Base-by-base conservation (phyloP, 345 rosid species). In the Pelargonium nanum region DNA sequence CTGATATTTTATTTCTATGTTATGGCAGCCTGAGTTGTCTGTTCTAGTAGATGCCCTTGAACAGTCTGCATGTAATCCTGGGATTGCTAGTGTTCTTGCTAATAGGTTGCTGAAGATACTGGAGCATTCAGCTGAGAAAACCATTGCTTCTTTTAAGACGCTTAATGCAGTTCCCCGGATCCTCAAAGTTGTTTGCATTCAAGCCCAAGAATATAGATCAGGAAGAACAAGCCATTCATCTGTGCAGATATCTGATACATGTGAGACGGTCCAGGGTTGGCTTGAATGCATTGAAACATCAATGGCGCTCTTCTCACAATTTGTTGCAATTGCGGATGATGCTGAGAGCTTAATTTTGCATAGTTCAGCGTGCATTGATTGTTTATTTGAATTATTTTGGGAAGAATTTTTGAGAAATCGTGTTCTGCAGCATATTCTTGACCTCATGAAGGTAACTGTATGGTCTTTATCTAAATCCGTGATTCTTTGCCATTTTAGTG, bases 301-400 rank as follows among this genome's bases (percentile, higher is more conserved):
- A 68, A 65, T 88, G 79, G 63, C 60, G 72, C 68, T 88, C 60
- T 88, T 88, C 56, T 58, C 71, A 13, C 86, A 81, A 68, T 88
- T 86, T 79, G 74, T 81, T 52, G 79, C 78, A 1, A 58, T 75
- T 32, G 73, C 83, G 32, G 84, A 80, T 74, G 89, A 82, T 59
- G 90, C 87, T 53, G 81, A 71, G 66, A 60, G 60, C 73, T 71
- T 76, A 66, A 73, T 88, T 74, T 80, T 91, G 82, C 77, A 61
- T 68, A 81, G 81, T 68, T 68, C 74, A 6, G 70, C 74, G 34
- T 82, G 90, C 30, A 73, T 91, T 65, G 95, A 91, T 71, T 86
- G 79, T 72, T 76, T 91, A 59, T 91, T 91, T 80, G 89, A 83
- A 68, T 81, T 91, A 63, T 91, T 91, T 73, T 88, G 98, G 98